Evolutionary conservation across 495 filamentous ascomycete genomes (phyloP).

Genomic region (Corynascus novoguineensis): DNA sequence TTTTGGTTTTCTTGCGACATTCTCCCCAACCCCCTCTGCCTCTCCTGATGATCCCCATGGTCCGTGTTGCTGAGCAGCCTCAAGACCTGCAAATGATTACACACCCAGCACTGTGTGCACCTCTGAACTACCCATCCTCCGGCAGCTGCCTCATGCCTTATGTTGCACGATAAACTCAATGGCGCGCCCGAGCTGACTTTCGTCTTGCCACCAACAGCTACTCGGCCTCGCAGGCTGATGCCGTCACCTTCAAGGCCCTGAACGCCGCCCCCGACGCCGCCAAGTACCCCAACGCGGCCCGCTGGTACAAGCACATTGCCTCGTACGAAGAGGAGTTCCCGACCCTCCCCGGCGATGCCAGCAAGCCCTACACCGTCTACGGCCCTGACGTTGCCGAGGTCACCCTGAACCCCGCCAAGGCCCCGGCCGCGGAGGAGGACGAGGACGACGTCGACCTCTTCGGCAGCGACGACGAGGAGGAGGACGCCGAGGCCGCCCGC

Average conservation of each 20-base stretch:
- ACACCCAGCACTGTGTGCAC: conserved; percentile 66
- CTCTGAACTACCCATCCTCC: conserved; percentile 58
- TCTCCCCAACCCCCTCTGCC: conserved; percentile 8
- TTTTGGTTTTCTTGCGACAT: not conserved
- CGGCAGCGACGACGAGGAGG: conserved; percentile 84
- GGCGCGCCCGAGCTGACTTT: not conserved
- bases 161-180: not conserved
- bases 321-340: conserved; percentile 87
- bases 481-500: conserved; percentile 76
- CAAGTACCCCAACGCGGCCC: conserved; percentile 89
- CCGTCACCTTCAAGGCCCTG: conserved; percentile 86
- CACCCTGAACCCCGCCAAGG: conserved; percentile 80
- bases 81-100: conserved; percentile 94
- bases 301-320: conserved; percentile 98
- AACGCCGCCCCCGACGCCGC: conserved; percentile 64
- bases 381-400: conserved; percentile 75
- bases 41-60: conserved; percentile 86
- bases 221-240: conserved; percentile 88
- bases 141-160: conserved; percentile 11
- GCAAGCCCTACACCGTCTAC: conserved; percentile 80
- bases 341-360: conserved; percentile 84
- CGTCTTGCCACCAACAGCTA: conserved; percentile 48
- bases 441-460: conserved; percentile 87
- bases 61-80: conserved; percentile 99
- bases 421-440: conserved; percentile 55